Conservation (phyloP, 805 yeast genomes). For the Cyberlindnera bimundalis region DNA sequence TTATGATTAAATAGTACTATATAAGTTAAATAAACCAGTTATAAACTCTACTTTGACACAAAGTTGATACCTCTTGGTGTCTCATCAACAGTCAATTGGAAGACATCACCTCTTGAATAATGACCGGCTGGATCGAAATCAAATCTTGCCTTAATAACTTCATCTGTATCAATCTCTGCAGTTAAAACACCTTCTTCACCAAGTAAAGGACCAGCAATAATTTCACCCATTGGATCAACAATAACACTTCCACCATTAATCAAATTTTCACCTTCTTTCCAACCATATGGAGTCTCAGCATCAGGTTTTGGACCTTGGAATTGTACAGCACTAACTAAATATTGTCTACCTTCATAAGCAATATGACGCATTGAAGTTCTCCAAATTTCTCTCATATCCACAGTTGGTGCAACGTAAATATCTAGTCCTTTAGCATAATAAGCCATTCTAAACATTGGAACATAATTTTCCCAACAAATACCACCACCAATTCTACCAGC, state of each 20-base stretch:
- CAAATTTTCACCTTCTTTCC: slow-evolving; percentile 31
- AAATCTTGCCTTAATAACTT: slow-evolving; percentile 36
- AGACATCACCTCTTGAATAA: slow-evolving; percentile 42
- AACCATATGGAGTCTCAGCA: slow-evolving; percentile 29
- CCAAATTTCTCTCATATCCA: slow-evolving; percentile 45
- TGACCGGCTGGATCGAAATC: slow-evolving; percentile 44
- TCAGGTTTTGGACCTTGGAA: slow-evolving; percentile 33
- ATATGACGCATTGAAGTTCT: slow-evolving; percentile 39
- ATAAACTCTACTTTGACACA: too few relatives aligned
- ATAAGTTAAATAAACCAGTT: too few relatives aligned
- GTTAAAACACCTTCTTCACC: slow-evolving; percentile 39
- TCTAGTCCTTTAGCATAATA: slow-evolving; percentile 42
- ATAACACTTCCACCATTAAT: slow-evolving; percentile 42
- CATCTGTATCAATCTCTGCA: slow-evolving; percentile 39
- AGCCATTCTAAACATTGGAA: slow-evolving; percentile 39
- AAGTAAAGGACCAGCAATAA: slow-evolving; percentile 40
- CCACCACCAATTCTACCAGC: slow-evolving; percentile 42
- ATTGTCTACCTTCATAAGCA: slow-evolving; percentile 40
- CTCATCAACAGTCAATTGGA: slow-evolving; percentile 40
- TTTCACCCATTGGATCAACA: slow-evolving; percentile 41
- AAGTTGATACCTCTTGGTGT: slow-evolving; percentile 24
- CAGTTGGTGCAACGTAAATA: slow-evolving; percentile 43
- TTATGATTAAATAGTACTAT: too few relatives aligned
- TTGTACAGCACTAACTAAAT: slow-evolving; percentile 39
- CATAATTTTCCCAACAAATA: slow-evolving; percentile 46